Evolutionary conservation across 2,329 filamentous ascomycete species (phyloP), one percentile per base, ranked within the genome.

Genomic region (Alternaria sp.): DNA sequence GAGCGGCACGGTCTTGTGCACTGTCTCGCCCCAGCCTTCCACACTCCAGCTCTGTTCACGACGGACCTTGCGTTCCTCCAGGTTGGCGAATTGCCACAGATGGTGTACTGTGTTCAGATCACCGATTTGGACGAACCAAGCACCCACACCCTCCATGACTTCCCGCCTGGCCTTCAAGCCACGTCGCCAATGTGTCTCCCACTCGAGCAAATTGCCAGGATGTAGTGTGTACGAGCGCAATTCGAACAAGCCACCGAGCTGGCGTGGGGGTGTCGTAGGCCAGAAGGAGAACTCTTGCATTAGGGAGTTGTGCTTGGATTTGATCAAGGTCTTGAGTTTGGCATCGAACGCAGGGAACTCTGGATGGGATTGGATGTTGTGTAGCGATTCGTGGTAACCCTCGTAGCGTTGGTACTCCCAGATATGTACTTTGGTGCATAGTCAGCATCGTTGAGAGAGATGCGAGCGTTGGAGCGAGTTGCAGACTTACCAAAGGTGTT

Each of bases 231-330:
- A 99, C 2, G 96, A 97, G 56, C 96, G 92, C 32, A 99, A 87
- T 84, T 99, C 96, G 78, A 99, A 99, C 45, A 99, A 82, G 49
- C 96, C 96, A 59, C 96, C 96, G 1, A 99, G 88, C 74, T 93
- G 86, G 64, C 96, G 93, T 0, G 96, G 96, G 6, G 94, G 87
- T 0, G 93, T 95, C 4, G 96, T 99, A 1, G 96, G 96, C 96
- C 96, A 99, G 87, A 99, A 99, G 36, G 94, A 97, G 83, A 99
- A 99, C 81, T 99, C 96, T 81, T 99, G 96, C 96, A 99, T 99
- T 55, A 99, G 87, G 0, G 94, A 97, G 5, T 91, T 91, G 71
- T 90, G 89, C 85, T 97, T 98, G 67, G 88, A 88, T 62, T 86
- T 89, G 77, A 99, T 95, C 66, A 98, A 85, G n/a, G 84, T 86